Evolutionary conservation across 345 rosid species (phyloP), one percentile per base, ranked within the genome.

Genomic region (Acer negundo): DNA sequence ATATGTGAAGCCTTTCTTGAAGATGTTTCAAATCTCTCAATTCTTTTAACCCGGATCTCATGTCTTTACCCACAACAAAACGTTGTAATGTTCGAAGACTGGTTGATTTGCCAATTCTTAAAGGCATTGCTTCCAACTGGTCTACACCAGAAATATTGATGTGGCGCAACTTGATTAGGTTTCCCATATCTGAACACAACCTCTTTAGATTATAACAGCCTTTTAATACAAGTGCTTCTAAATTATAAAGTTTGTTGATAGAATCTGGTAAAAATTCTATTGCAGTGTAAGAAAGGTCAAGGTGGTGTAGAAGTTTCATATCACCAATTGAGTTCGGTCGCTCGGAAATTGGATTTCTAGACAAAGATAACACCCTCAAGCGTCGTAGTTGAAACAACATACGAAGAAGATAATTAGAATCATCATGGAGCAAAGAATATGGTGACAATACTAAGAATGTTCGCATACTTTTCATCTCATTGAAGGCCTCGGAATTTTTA

Each of bases 301-400:
- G 76, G 38, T 71, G 12, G 6, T 55, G 53, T 28, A 78, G 47
- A 9, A 62, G 80, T 23, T 78, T 71, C 62, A 78, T 3, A 4
- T 22, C 6, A 1, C 51, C 63, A 53, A 72, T 49, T 10, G 19
- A 2, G 15, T 68, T 10, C 3, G 80, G 80, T 38, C 70, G 9
- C 75, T 77, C 69, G 0, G 0, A 2, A 10, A 78, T 44, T 7
- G 2, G 16, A 31, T 71, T 71, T 3, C 70, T 70, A 6, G 23
- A 2, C n/a, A 78, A 49, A 6, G 76, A 70, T 16, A 78, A 62
- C 12, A 62, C 80, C 71, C 72, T 78, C 8, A 71, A 23, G 2
- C 1, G 17, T 20, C 0, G 65, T 0, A 20, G 19, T 66, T 56
- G 26, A 40, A 56, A 20, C 19, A 42, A 2, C 11, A 31, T 2